These are phyloP conservation scores for Trichophyton rubrum DNA, from an alignment of 2,329 filamentous ascomycete genomes.

Conservation along the genomic window DNA sequence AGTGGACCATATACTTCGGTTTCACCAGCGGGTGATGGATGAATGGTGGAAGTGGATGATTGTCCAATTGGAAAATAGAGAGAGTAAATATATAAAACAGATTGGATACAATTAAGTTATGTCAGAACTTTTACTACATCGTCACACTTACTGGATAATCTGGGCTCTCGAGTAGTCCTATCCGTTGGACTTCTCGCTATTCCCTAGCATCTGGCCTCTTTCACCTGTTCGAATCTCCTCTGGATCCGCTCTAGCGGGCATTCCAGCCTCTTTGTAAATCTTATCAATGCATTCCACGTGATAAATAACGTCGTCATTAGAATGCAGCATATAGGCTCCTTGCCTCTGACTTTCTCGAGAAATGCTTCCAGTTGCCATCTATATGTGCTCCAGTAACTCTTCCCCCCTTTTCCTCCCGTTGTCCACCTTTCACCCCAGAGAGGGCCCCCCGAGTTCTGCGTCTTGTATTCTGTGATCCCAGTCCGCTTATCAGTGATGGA, in stretches of 20 bases:
- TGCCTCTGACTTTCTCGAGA: constrained; percentile 11
- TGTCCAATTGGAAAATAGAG: no score
- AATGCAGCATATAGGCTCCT: constrained; percentile 12
- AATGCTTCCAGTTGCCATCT: constrained; percentile 14
- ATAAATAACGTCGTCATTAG: constrained; percentile 9
- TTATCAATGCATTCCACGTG: constrained; percentile 11
- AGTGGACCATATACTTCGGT: no score
- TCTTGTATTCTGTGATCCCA: constrained; percentile 17
- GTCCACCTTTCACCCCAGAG: constrained; percentile 21
- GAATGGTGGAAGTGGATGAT: no score
- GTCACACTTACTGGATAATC: background rate
- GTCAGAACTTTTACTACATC: no score
- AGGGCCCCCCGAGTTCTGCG: constrained; percentile 20
- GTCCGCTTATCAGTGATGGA: constrained; percentile 20
- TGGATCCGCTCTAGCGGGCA: constrained; percentile 6
- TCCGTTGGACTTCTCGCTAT: background rate
- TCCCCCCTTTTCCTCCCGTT: constrained; percentile 19
- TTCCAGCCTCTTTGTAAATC: constrained; percentile 11
- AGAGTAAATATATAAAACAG: no score
- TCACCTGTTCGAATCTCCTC: background rate
- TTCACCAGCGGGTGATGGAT: no score
- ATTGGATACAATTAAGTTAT: no score
- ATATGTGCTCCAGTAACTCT: constrained; percentile 12
- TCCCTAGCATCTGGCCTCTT: background rate
- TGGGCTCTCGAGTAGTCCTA: background rate